Percentiles rank a stretch among this genome's conserved stretches.
These are phyloP conservation scores for Chalciporus sp. DNA, from an alignment of 1,284 basidiomycete species.

Conservation along the genomic window DNA sequence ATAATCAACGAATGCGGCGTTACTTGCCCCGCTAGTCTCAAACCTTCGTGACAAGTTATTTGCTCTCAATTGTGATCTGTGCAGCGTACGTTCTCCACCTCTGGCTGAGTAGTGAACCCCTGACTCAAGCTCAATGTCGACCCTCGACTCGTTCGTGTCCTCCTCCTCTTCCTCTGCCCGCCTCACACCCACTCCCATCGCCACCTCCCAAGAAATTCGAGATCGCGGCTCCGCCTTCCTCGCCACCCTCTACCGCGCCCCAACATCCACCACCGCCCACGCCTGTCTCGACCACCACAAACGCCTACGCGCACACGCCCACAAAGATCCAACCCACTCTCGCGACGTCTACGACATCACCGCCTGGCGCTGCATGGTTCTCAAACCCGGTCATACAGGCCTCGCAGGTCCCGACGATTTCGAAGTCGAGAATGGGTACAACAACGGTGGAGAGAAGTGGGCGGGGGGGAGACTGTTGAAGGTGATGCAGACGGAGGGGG, in stretches of 20 bases:
- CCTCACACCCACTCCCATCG: conserved; percentile 45
- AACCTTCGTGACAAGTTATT: too few relatives aligned
- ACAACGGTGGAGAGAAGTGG: conserved; percentile 75
- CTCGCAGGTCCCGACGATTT: conserved; percentile 74
- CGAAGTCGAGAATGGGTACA: conserved; percentile 57
- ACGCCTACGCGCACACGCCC: conserved; percentile 38
- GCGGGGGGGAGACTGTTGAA: conserved; percentile 65
- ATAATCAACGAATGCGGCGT: too few relatives aligned
- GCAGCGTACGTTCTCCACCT: too few relatives aligned
- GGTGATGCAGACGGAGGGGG: conserved; percentile 69
- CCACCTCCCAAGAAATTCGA: conserved; percentile 68
- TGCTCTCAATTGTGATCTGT: too few relatives aligned
- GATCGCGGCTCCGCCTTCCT: conserved; percentile 73
- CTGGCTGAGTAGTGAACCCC: too few relatives aligned
- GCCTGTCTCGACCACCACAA: conserved; percentile 38
- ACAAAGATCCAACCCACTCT: conserved; percentile 36
- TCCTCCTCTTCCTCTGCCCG: conserved; percentile 26
- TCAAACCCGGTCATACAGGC: conserved; percentile 68
- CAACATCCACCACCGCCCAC: conserved; percentile 50
- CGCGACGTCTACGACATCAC: conserved; percentile 62
- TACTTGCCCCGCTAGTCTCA: too few relatives aligned
- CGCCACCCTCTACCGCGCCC: conserved; percentile 58
- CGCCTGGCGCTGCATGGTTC: conserved; percentile 75
- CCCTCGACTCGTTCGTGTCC: conserved; percentile 56
- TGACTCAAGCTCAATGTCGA: conserved; percentile 5